These are phyloP conservation scores for Aschersonia sp. DNA, from an alignment of 2,329 filamentous ascomycete species.

Conservation along the genomic window DNA sequence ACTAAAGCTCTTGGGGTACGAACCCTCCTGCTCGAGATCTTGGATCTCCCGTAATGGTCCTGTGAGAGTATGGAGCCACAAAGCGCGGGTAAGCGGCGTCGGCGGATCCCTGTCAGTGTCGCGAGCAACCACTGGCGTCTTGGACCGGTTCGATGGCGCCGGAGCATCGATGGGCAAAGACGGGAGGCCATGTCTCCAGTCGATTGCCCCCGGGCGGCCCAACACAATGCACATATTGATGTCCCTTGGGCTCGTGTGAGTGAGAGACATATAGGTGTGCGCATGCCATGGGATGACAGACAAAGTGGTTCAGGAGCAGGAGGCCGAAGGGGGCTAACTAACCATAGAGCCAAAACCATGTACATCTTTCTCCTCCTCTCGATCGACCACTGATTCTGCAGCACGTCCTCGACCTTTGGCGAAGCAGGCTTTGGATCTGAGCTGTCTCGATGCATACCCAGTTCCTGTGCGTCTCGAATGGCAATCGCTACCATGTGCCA, in stretches of 20 bases:
- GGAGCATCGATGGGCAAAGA: slow-evolving; percentile 39
- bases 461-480: slow-evolving; percentile 47
- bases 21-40: slow-evolving; percentile 40
- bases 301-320: neutral
- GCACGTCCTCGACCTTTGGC: slow-evolving; percentile 29
- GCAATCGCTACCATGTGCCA: slow-evolving; percentile 42
- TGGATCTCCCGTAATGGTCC: slow-evolving; percentile 37
- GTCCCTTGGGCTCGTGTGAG: slow-evolving; percentile 25
- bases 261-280: neutral
- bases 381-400: slow-evolving; percentile 44
- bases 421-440: slow-evolving; percentile 34
- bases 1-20: slow-evolving; percentile 36
- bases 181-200: slow-evolving; percentile 30
- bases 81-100: slow-evolving; percentile 36
- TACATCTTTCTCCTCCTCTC: slow-evolving; percentile 41
- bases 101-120: slow-evolving; percentile 34
- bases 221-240: slow-evolving; percentile 37
- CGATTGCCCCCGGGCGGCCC: slow-evolving; percentile 40
- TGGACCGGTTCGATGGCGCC: slow-evolving; percentile 29
- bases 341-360: slow-evolving; percentile 33
- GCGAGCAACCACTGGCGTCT: slow-evolving; percentile 31
- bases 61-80: slow-evolving; percentile 35
- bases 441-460: slow-evolving; percentile 41
- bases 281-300: neutral
- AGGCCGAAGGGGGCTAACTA: neutral